Evolutionary conservation across 345 rosid species (phyloP).

Genomic region (Eucalyptus leucophloia): DNA sequence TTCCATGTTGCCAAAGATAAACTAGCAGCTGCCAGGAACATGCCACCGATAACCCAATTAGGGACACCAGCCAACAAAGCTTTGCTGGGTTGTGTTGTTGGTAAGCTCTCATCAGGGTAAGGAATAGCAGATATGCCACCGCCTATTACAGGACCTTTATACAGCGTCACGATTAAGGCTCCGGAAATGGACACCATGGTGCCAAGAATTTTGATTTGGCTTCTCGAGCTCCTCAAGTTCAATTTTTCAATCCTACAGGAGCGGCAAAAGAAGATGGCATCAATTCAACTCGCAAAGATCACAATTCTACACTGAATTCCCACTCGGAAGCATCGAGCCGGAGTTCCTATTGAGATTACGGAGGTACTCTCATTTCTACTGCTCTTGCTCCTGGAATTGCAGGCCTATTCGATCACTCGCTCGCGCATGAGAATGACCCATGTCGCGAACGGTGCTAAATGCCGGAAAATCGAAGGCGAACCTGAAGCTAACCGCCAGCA

Average conservation of each 20-base stretch:
- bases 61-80: neutral
- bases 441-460: neutral
- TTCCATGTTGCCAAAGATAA: slow-evolving; percentile 14
- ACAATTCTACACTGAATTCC: neutral
- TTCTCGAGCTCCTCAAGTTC: slow-evolving; percentile 16
- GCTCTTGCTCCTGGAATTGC: neutral
- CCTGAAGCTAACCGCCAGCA: slow-evolving; percentile 56
- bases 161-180: slow-evolving; percentile 28
- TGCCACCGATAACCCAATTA: slow-evolving; percentile 37
- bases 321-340: neutral
- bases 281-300: neutral
- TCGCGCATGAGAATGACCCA: neutral
- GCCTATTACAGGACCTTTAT: slow-evolving; percentile 26
- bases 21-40: slow-evolving; percentile 17
- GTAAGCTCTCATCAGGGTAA: neutral
- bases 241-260: slow-evolving; percentile 38
- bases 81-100: neutral
- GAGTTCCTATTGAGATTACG: neutral
- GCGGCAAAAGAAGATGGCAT: neutral
- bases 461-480: neutral
- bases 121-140: neutral
- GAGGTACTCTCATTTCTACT: neutral
- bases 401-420: neutral
- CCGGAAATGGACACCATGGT: slow-evolving; percentile 32
- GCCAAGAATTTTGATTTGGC: slow-evolving; percentile 32